Evolutionary conservation across 2,329 filamentous ascomycete genomes (phyloP).

Genomic region (Apiospora malaysiana): DNA sequence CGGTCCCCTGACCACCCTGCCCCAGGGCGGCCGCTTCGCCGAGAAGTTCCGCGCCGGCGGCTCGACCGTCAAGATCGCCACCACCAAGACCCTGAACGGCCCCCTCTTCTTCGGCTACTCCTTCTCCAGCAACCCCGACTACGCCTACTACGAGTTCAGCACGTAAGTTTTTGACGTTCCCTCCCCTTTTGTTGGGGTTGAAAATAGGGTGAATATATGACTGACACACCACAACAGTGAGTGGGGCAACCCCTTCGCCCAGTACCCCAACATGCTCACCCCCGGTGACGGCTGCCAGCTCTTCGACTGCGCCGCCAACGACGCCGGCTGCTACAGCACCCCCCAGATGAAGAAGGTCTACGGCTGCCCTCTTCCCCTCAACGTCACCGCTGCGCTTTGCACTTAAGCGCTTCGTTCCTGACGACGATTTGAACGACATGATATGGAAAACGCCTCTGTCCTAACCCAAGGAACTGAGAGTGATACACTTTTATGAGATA

Average conservation of each 20-base stretch:
- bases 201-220: no score
- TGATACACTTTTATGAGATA: neutral
- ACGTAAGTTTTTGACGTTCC: no score
- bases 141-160: slow-evolving; percentile 50
- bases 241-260: slow-evolving; percentile 49
- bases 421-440: neutral
- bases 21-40: slow-evolving; percentile 41
- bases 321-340: slow-evolving; percentile 48
- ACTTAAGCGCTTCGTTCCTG: slow-evolving; percentile 22
- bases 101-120: slow-evolving; percentile 52
- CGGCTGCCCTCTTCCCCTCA: slow-evolving; percentile 47
- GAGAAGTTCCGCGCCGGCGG: slow-evolving; percentile 44
- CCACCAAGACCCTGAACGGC: slow-evolving; percentile 41
- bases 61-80: slow-evolving; percentile 49
- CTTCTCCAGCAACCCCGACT: slow-evolving; percentile 42
- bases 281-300: slow-evolving; percentile 44
- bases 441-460: neutral
- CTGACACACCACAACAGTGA: slow-evolving; percentile 31
- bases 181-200: no score
- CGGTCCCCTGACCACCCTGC: slow-evolving; percentile 41
- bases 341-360: slow-evolving; percentile 45
- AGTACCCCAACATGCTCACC: slow-evolving; percentile 43
- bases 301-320: slow-evolving; percentile 45
- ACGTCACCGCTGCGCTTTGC: slow-evolving; percentile 42
- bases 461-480: neutral